phyloP scores from a whole-genome alignment of 1,284 basidiomycete species.

The Meripilus lineatus region DNA sequence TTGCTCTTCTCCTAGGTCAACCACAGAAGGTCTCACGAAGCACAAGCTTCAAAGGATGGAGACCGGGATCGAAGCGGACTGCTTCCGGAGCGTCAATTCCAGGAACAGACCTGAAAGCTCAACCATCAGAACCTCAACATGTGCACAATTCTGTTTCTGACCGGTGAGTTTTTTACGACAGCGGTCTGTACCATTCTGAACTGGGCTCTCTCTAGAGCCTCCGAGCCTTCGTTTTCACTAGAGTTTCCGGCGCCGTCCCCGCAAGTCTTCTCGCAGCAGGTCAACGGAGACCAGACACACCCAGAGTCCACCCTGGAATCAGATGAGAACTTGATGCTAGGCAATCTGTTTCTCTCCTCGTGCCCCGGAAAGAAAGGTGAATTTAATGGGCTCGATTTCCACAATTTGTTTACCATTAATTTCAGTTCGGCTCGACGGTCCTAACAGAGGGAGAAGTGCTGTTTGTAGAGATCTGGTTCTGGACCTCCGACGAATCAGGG shows the following conservation, averaged over 20 bases:
- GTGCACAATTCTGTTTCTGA: constrained; percentile 2
- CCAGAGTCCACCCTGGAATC: not conserved
- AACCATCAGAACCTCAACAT: no score
- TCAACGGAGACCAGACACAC: not conserved
- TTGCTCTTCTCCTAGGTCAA: no score
- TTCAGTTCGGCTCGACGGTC: constrained; percentile 77
- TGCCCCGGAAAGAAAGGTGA: constrained; percentile 94
- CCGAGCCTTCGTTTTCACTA: not conserved
- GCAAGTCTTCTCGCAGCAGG: not conserved
- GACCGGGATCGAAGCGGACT: no score
- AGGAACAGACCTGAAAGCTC: no score
- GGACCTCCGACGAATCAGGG: constrained; percentile 77
- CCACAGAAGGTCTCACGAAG: no score
- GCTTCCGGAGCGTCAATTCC: no score
- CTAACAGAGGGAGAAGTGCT: constrained; percentile 74
- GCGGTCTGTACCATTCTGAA: not conserved
- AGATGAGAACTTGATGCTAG: constrained; percentile 37
- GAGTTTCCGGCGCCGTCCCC: not conserved
- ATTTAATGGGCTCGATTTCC: constrained; percentile 10
- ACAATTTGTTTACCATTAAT: constrained; percentile 5
- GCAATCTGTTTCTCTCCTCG: constrained; percentile 88
- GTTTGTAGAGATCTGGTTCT: constrained; percentile 80
- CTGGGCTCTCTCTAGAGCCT: not conserved
- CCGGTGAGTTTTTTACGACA: not conserved
- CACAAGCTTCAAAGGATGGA: no score